Percentiles rank a stretch among this genome's conserved stretches.
Conservation (phyloP, 495 filamentous ascomycete genomes). For the Jackrogersella minutella region DNA sequence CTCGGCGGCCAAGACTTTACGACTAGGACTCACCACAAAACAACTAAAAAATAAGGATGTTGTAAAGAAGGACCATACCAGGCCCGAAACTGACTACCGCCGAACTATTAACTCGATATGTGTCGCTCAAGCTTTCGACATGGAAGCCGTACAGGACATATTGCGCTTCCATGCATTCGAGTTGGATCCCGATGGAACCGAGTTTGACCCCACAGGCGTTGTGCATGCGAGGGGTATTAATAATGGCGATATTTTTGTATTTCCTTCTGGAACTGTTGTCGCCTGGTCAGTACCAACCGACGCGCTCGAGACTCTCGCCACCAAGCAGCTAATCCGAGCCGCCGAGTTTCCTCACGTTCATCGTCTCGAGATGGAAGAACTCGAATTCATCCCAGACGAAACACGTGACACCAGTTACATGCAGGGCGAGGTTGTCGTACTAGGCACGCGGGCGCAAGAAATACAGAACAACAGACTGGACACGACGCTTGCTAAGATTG, state of each 20-base stretch:
- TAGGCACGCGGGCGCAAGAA: conserved; percentile 72
- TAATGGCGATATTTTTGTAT: conserved; percentile 90
- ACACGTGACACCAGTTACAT: conserved; percentile 78
- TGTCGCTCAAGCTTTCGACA: conserved; percentile 85
- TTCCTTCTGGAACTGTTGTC: conserved; percentile 94
- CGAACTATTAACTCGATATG: conserved; percentile 82
- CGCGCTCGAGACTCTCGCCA: conserved; percentile 75
- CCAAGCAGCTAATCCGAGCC: conserved; percentile 73
- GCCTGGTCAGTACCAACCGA: conserved; percentile 83
- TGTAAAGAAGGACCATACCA: conserved; percentile 15
- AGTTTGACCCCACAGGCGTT: conserved; percentile 67
- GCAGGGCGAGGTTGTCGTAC: conserved; percentile 85
- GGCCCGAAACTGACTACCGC: conserved; percentile 37
- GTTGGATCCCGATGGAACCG: conserved; percentile 65
- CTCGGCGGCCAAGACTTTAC: conserved; percentile 53
- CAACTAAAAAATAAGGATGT: conserved; percentile 10
- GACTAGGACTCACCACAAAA: conserved; percentile 39
- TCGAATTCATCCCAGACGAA: conserved; percentile 84
- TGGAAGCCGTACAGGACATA: conserved; percentile 73
- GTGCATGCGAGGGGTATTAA: conserved; percentile 63
- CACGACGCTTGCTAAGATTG: conserved; percentile 89
- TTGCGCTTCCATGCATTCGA: conserved; percentile 74
- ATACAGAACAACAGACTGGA: conserved; percentile 60
- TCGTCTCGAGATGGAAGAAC: conserved; percentile 81
- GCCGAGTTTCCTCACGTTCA: conserved; percentile 77